A percentile compares a stretch with the other conserved stretches of the same genome.
These are phyloP conservation scores for Nannizziopsis barbatae DNA, from an alignment of 2,329 filamentous ascomycete genomes.

Conservation along the genomic window DNA sequence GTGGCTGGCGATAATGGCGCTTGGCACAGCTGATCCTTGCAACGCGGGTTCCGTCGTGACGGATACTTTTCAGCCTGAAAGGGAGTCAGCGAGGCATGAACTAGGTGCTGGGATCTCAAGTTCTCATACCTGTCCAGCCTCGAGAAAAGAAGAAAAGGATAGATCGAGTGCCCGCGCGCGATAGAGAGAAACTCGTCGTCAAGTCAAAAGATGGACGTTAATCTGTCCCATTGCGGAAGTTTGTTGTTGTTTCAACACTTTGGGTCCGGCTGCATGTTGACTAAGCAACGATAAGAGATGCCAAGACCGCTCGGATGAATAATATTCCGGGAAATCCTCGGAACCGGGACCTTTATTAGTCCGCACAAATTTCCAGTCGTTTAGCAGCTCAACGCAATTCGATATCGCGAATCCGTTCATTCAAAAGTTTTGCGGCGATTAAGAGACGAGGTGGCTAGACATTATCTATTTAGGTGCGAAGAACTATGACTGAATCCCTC, in stretches of 20 bases:
- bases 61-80: not conserved
- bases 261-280: not conserved
- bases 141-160: too few species aligned
- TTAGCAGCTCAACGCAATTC: not conserved
- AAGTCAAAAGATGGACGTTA: too few species aligned
- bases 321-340: not conserved
- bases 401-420: too few species aligned
- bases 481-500: not conserved
- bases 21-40: slow-evolving; percentile 1
- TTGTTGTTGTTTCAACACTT: slow-evolving; percentile 5
- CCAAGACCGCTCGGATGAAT: not conserved
- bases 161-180: too few species aligned
- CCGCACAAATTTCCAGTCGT: not conserved
- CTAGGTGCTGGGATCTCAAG: too few species aligned
- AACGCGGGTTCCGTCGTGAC: not conserved
- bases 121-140: too few species aligned
- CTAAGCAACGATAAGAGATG: not conserved
- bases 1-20: slow-evolving; percentile 7
- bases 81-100: not conserved
- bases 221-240: slow-evolving; percentile 1
- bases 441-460: too few species aligned
- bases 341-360: not conserved
- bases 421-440: too few species aligned
- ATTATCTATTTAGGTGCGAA: too few species aligned
- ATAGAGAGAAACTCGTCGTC: too few species aligned